Conservation (phyloP, 2,329 filamentous ascomycete genomes). For the Plectosphaerella cucumerina region DNA sequence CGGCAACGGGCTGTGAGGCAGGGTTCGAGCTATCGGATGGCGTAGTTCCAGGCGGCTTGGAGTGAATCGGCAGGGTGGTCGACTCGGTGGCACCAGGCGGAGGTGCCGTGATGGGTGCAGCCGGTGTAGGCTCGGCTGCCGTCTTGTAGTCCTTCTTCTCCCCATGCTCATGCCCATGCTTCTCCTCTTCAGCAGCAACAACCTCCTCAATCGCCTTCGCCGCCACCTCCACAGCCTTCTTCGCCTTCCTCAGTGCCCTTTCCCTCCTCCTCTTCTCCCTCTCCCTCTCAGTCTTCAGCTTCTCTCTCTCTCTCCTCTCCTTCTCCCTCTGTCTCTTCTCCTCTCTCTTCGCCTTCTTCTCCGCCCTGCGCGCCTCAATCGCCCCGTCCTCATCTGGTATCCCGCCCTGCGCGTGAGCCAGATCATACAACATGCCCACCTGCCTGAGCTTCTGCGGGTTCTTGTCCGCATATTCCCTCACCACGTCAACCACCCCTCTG, state of each 20-base stretch:
- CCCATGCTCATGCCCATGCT: constrained; percentile 7
- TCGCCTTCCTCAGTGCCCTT: constrained; percentile 7
- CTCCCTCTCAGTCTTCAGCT: constrained; percentile 12
- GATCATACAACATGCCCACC: constrained; percentile 55
- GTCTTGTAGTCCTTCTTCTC: constrained; percentile 15
- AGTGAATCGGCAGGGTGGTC: neutral
- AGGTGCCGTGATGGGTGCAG: neutral
- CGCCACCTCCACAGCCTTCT: constrained; percentile 6
- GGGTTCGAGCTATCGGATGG: no score
- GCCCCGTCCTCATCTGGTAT: constrained; percentile 44
- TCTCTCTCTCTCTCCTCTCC: neutral
- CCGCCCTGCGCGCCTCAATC: constrained; percentile 20
- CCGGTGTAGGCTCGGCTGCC: neutral
- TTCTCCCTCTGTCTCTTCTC: constrained; percentile 19
- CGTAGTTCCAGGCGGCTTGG: neutral
- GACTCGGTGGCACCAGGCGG: neutral
- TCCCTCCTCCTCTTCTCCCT: constrained; percentile 16
- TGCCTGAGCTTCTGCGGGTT: constrained; percentile 61
- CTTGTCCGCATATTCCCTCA: constrained; percentile 38
- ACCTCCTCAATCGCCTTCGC: constrained; percentile 11
- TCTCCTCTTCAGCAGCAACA: neutral
- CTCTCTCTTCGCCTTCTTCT: constrained; percentile 21
- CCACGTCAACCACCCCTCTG: constrained; percentile 54
- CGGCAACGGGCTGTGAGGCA: no score
- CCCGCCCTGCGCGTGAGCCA: constrained; percentile 56